A percentile compares a stretch with the other conserved stretches of the same genome.
Conservation (phyloP, 768 basidiomycete genomes). For the Dentipellis fragilis region DNA sequence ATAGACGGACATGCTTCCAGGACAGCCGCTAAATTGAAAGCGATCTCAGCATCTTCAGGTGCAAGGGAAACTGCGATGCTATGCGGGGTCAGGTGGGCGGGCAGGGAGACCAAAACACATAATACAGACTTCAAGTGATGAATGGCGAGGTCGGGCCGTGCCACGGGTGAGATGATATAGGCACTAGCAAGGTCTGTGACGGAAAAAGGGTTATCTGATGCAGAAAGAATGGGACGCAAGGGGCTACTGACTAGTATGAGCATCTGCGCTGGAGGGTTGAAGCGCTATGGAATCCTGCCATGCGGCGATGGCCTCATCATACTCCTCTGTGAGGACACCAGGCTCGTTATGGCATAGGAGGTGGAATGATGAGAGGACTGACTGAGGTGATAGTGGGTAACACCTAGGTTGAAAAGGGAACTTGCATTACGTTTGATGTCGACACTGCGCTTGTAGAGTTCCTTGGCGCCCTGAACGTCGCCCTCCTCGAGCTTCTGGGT, state of each 20-base stretch:
- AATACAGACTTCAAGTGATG: slow-evolving; percentile 66
- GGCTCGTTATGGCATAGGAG: neutral
- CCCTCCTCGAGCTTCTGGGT: slow-evolving; percentile 81
- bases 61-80: slow-evolving; percentile 77
- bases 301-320: slow-evolving; percentile 71
- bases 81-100: slow-evolving; percentile 18
- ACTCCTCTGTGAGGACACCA: slow-evolving; percentile 52
- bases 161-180: slow-evolving; percentile 72
- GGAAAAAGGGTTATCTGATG: neutral
- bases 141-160: slow-evolving; percentile 78
- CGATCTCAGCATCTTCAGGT: slow-evolving; percentile 85
- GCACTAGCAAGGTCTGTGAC: slow-evolving; percentile 74
- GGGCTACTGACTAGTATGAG: slow-evolving; percentile 66
- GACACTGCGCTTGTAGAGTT: slow-evolving; percentile 66
- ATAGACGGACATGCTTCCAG: slow-evolving; percentile 68
- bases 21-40: slow-evolving; percentile 86
- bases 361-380: slow-evolving; percentile 21
- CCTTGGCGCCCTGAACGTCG: slow-evolving; percentile 70
- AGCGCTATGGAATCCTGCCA: slow-evolving; percentile 81
- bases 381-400: slow-evolving; percentile 87
- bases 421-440: slow-evolving; percentile 75
- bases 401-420: slow-evolving; percentile 80
- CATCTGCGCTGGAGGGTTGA: slow-evolving; percentile 76
- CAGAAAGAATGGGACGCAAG: slow-evolving; percentile 2
- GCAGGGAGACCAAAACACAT: slow-evolving; percentile 22